Evolutionary conservation across 1,284 basidiomycete species (phyloP), one percentile per base, ranked within the genome.

Genomic region (Peniophora sp.): DNA sequence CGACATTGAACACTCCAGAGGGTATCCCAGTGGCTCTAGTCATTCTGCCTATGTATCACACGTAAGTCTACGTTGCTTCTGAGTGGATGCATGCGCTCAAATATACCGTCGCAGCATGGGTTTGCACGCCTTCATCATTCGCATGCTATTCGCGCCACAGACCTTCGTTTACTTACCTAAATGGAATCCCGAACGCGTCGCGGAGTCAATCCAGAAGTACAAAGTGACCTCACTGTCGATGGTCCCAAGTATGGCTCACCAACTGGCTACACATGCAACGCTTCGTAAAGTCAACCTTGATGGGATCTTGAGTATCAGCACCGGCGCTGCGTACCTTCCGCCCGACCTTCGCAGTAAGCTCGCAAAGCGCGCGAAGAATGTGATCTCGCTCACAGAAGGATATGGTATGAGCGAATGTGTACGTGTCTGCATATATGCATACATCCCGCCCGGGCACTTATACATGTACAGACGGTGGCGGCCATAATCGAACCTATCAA

Each of bases 381-480:
- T 45, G 3, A 19, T 24, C 14, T 16, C 16, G 12, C 22, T 45
- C 8, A 22, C n/a, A 5, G 44, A 45, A n/a, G 44, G 85, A 0
- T 90, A 85, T 59, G 87, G 87, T 14, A 79, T 89, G 73, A 86
- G 85, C 0, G 87, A 90, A 76, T 69, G 69, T 50, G 86, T 88
- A 62, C 53, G 81, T 24, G n/a, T 45, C 44, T 25, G 39, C 38
- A 6, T 14, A 8, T 10, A 20, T n/a, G 38, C 12, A 5, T 32
- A n/a, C 16, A 20, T 41, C 5, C 19, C 19, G n/a, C 38, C n/a
- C n/a, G 16, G 19, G 38, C 27, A 11, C 6, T 23, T 23, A 43
- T 47, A 46, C 17, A 12, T 11, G 19, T 10, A 23, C 48, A 89
- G 85, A 88, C 86, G 0, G 67, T 85, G 19, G 66, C 73, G 1